Percentiles rank a stretch among this genome's conserved stretches.
These are phyloP conservation scores for Apiospora rasikravindrae DNA, from an alignment of 2,329 filamentous ascomycete genomes.

Conservation along the genomic window DNA sequence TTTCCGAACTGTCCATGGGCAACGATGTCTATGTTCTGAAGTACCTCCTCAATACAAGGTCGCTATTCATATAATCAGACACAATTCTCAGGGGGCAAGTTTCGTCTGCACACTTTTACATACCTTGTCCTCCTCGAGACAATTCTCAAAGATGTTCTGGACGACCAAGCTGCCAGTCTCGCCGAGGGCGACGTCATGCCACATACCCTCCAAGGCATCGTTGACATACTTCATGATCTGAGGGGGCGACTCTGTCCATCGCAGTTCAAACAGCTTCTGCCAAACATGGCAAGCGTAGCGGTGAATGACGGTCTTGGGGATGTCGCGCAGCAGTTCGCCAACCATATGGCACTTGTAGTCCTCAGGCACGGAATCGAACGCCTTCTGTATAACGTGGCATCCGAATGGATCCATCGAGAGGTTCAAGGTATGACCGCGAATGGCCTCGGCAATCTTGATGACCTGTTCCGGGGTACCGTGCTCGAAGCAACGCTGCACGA, in stretches of 20 bases:
- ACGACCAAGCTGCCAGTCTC: slow-evolving; percentile 98
- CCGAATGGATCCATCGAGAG: slow-evolving; percentile 99
- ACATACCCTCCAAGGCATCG: slow-evolving; percentile 92
- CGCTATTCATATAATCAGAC: slow-evolving; percentile 59
- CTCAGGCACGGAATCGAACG: slow-evolving; percentile 96
- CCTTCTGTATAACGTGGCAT: slow-evolving; percentile 98
- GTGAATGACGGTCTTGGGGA: slow-evolving; percentile 97
- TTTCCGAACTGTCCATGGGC: slow-evolving; percentile 98
- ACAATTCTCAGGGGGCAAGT: background rate
- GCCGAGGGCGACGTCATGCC: slow-evolving; percentile 96
- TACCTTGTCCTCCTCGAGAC: slow-evolving; percentile 97
- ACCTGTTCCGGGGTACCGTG: slow-evolving; percentile 95
- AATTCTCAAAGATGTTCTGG: slow-evolving; percentile 99
- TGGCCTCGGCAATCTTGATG: slow-evolving; percentile 90
- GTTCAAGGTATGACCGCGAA: slow-evolving; percentile 90
- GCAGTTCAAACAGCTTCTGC: slow-evolving; percentile 98
- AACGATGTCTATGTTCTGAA: slow-evolving; percentile 93
- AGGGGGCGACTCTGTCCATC: slow-evolving; percentile 92
- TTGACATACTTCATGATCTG: slow-evolving; percentile 99
- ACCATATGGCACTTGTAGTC: slow-evolving; percentile 99
- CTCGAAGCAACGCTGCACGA: slow-evolving; percentile 98
- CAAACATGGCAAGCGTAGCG: slow-evolving; percentile 98
- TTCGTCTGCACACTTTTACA: slow-evolving; percentile 29
- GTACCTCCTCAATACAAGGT: slow-evolving; percentile 94
- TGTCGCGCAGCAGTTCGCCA: slow-evolving; percentile 92